Conservation (phyloP, 768 basidiomycete species). For the Kwoniella newhampshirensis region DNA sequence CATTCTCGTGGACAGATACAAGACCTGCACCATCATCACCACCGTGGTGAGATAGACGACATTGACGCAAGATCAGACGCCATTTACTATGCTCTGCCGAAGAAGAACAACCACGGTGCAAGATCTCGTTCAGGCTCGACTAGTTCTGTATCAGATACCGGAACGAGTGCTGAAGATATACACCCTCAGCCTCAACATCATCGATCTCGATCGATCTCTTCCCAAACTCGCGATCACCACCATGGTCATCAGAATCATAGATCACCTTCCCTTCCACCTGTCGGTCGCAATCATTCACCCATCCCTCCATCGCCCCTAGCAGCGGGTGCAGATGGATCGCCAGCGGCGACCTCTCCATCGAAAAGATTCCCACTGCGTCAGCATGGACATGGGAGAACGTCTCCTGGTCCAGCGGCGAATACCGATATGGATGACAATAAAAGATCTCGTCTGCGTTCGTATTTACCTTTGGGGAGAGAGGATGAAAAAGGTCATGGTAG, state of each 20-base stretch:
- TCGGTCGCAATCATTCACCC: conserved; percentile 14
- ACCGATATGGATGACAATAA: conserved; percentile 11
- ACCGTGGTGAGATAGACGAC: conserved; percentile 13
- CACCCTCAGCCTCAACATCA: background rate
- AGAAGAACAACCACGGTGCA: background rate
- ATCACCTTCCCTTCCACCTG: conserved; percentile 14
- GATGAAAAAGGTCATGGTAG: background rate
- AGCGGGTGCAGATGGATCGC: background rate
- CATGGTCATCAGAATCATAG: too few relatives aligned
- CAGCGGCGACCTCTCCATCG: too few relatives aligned
- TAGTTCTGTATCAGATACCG: conserved; percentile 12
- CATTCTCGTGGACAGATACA: too few relatives aligned
- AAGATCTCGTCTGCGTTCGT: conserved; percentile 4
- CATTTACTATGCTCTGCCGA: conserved; percentile 23
- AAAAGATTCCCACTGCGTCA: too few relatives aligned
- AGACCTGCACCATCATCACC: conserved; percentile 5
- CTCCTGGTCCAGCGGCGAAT: conserved; percentile 9
- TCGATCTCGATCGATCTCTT: conserved; percentile 16
- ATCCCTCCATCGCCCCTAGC: conserved; percentile 19
- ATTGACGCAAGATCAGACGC: conserved; percentile 10
- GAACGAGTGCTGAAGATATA: conserved; percentile 8
- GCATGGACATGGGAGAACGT: conserved; percentile 1
- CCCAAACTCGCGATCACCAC: background rate
- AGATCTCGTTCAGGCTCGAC: conserved; percentile 11
- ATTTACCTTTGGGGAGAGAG: background rate